A percentile compares a stretch with the other conserved stretches of the same genome.
phyloP scores from a whole-genome alignment of 2,329 filamentous ascomycete species.

The Aschersonia sp. region DNA sequence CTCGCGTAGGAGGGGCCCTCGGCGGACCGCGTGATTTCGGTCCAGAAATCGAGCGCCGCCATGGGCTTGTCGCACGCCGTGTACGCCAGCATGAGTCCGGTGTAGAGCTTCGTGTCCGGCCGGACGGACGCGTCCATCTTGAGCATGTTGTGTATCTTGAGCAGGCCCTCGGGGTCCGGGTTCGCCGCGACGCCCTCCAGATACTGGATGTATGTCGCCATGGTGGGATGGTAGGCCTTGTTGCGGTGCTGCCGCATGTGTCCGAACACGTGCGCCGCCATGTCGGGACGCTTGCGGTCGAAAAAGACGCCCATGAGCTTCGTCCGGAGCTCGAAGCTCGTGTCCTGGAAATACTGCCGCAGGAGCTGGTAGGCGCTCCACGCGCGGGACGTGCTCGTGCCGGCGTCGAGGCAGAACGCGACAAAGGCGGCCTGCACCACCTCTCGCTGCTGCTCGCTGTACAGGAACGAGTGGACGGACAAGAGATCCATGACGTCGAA shows the following conservation, averaged over 20 bases:
- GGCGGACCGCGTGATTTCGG: constrained; percentile 63
- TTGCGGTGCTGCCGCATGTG: constrained; percentile 78
- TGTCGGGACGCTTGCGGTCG: constrained; percentile 59
- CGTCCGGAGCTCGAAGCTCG: constrained; percentile 49
- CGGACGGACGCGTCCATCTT: constrained; percentile 81
- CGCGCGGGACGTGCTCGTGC: constrained; percentile 45
- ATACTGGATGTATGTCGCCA: constrained; percentile 62
- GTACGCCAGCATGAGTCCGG: constrained; percentile 79
- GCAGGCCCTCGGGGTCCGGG: constrained; percentile 43
- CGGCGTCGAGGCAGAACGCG: constrained; percentile 48
- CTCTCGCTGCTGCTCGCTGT: constrained; percentile 53
- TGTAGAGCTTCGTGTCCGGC: constrained; percentile 61
- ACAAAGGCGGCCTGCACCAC: constrained; percentile 52
- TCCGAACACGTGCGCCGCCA: constrained; percentile 75
- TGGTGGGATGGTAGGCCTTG: constrained; percentile 46
- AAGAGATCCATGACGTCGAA: constrained; percentile 72
- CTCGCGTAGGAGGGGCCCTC: constrained; percentile 78
- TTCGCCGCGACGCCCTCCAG: constrained; percentile 59
- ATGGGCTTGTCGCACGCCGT: constrained; percentile 50
- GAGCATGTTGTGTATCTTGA: constrained; percentile 78
- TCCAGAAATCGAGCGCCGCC: constrained; percentile 66
- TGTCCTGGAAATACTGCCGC: constrained; percentile 50
- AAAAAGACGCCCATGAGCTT: constrained; percentile 75
- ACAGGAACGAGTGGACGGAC: constrained; percentile 57
- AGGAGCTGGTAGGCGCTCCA: constrained; percentile 55